Evolutionary conservation across 1,284 basidiomycete species (phyloP).

Genomic region (Rhodotorula sp.): DNA sequence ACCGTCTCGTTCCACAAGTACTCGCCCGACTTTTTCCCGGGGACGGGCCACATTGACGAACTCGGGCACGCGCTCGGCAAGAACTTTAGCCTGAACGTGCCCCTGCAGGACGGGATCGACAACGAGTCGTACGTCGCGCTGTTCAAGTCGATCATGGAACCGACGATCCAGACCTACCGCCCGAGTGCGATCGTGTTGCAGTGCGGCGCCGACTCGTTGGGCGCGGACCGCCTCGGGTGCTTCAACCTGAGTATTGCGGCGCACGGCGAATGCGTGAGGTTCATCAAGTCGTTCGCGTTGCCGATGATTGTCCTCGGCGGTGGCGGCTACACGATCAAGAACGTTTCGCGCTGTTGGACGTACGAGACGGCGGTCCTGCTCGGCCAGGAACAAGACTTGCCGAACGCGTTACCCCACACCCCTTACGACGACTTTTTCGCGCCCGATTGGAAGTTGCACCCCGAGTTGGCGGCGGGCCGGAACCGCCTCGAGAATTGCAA

Average conservation of each 20-base stretch:
- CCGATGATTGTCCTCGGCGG: constrained; percentile 90
- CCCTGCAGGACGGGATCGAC: constrained; percentile 93
- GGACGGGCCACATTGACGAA: constrained; percentile 89
- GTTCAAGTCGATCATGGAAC: constrained; percentile 95
- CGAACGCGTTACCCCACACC: constrained; percentile 82
- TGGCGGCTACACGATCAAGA: constrained; percentile 89
- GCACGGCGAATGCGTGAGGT: constrained; percentile 96
- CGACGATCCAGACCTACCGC: constrained; percentile 83
- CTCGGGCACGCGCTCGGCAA: constrained; percentile 81
- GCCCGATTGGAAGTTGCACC: constrained; percentile 89
- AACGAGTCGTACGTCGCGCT: constrained; percentile 93
- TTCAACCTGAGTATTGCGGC: constrained; percentile 99
- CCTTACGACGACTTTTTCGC: constrained; percentile 92
- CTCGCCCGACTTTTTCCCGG: constrained; percentile 96
- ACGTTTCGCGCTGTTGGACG: constrained; percentile 97
- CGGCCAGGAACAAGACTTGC: constrained; percentile 65
- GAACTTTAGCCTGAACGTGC: constrained; percentile 94
- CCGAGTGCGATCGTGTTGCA: constrained; percentile 92
- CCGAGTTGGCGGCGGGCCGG: constrained; percentile 70
- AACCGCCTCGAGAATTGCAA: constrained; percentile 88
- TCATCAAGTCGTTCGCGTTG: constrained; percentile 86
- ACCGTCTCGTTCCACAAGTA: constrained; percentile 99
- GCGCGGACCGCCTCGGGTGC: constrained; percentile 89
- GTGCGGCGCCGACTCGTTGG: constrained; percentile 95
- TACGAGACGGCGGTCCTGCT: constrained; percentile 96